Evolutionary conservation across 176 grass and related monocot species (phyloP).

Genomic region (Ensete ventricosum): DNA sequence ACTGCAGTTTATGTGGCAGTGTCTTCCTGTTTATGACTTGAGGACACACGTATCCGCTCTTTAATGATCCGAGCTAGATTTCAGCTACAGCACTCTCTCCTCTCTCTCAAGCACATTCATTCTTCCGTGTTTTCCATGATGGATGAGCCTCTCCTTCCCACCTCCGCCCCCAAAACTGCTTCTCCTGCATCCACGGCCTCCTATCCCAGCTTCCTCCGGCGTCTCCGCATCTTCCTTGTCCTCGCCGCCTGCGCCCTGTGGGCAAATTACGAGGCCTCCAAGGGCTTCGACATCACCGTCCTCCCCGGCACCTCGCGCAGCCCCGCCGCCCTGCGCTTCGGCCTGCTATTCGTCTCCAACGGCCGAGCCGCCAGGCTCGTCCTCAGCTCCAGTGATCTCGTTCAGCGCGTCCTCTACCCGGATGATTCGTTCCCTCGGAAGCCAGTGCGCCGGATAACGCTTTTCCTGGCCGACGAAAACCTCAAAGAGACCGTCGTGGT

Average conservation of each 20-base stretch:
- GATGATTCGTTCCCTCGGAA: slow-evolving; percentile 40
- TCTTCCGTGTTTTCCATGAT: slow-evolving; percentile 13
- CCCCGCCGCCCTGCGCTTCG: slow-evolving; percentile 30
- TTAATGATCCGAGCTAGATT: too few relatives aligned
- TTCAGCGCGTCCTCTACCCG: slow-evolving; percentile 57
- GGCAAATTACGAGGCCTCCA: slow-evolving; percentile 42
- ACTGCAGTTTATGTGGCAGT: too few relatives aligned
- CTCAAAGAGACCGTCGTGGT: background rate
- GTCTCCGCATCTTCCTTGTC: slow-evolving; percentile 21
- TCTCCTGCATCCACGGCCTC: background rate
- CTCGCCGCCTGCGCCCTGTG: slow-evolving; percentile 39
- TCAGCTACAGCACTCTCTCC: too few relatives aligned
- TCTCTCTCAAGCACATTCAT: too few relatives aligned
- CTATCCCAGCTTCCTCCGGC: slow-evolving; percentile 17
- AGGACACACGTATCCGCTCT: too few relatives aligned
- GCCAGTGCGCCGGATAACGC: slow-evolving; percentile 14
- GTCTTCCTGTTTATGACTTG: too few relatives aligned
- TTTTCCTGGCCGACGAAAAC: slow-evolving; percentile 17
- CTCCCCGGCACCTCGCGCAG: background rate
- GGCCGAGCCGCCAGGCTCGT: slow-evolving; percentile 50
- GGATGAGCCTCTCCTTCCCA: slow-evolving; percentile 52
- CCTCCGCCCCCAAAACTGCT: slow-evolving; percentile 7
- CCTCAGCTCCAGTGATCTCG: slow-evolving; percentile 32
- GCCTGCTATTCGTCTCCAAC: slow-evolving; percentile 62
- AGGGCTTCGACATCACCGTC: slow-evolving; percentile 46